Evolutionary conservation across 140 eudicot species (phyloP), one percentile per base, ranked within the genome.

Genomic region (Stevia rebaudiana): DNA sequence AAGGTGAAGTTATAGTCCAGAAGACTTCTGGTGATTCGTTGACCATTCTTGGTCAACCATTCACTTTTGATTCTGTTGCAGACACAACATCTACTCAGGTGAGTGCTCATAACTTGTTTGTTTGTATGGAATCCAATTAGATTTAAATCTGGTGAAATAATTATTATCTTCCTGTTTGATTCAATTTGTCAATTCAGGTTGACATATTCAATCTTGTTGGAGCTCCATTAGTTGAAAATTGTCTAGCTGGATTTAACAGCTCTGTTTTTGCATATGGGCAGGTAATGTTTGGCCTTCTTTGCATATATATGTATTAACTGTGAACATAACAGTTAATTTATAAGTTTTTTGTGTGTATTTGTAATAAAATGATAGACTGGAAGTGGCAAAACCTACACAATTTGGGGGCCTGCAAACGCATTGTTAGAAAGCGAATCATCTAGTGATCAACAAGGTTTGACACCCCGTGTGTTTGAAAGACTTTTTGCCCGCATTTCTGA

Each of bases 251-350:
- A 30, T 94, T 88, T 62, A 94, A 88, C 70, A 94, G 99, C 70
- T 88, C 99, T 10, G 99, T 94, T 22, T 94, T 94, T 78, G 99
- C 99, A 15, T 88, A 88, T 23, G 99, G 99, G 16, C 99, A 94
- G 99, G 99, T 94, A 80, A 36, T 11, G 24, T 74, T 57, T 70
- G 30, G 10, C 16, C 58, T 40, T 28, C 21, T 13, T 51, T 28
- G 22, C 48, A 23, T 70, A 35, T 19, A 51, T n/a, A 37, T 36
- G 6, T 43, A 16, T 52, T 59, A 11, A 47, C 36, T 21, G 21
- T 42, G 70, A n/a, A 41, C 58, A 6, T 64, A 25, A 28, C 37
- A 33, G 5, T 17, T 62, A 50, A 13, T 44, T 11, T 46, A 31
- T 43, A 5, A 11, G 17, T 58, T 55, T 6, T 36, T 58, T 19